A percentile compares a stretch with the other conserved stretches of the same genome.
phyloP scores from a whole-genome alignment of 768 basidiomycete genomes.

The Lactarius sp. region DNA sequence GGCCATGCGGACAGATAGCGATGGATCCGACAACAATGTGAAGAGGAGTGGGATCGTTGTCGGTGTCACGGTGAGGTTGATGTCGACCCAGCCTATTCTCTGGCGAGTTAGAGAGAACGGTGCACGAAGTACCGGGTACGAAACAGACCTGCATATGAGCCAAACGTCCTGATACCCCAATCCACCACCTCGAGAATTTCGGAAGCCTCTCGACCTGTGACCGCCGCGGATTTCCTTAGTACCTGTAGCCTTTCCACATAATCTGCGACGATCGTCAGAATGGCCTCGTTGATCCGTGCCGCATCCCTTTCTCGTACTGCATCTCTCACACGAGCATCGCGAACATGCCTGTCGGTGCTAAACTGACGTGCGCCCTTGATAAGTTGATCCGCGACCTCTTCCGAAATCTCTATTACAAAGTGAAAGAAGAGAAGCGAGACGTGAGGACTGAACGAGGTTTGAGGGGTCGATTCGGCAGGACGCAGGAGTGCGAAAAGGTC shows the following conservation, averaged over 20 bases:
- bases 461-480: constrained; percentile 49
- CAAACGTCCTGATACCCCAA: constrained; percentile 89
- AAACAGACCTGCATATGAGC: constrained; percentile 86
- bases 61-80: constrained; percentile 91
- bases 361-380: constrained; percentile 83
- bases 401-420: constrained; percentile 89
- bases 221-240: constrained; percentile 44
- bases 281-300: constrained; percentile 76
- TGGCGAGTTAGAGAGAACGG: constrained; percentile 8
- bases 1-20: constrained; percentile 75
- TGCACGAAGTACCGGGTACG: background rate
- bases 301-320: constrained; percentile 90
- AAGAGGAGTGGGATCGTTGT: constrained; percentile 83
- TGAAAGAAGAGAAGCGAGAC: constrained; percentile 88
- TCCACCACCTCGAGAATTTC: constrained; percentile 76
- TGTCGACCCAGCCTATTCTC: constrained; percentile 89
- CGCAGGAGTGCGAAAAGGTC: constrained; percentile 73
- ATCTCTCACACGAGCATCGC: constrained; percentile 84
- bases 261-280: constrained; percentile 77
- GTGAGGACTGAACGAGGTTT: constrained; percentile 70
- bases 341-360: constrained; percentile 61
- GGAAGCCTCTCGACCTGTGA: constrained; percentile 49
- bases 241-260: constrained; percentile 53
- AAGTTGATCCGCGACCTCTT: constrained; percentile 94
- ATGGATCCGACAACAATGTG: constrained; percentile 70